A percentile compares a stretch with the other conserved stretches of the same genome.
These are phyloP conservation scores for Agrocybe chaxingu DNA, from an alignment of 768 basidiomycete genomes.

Conservation along the genomic window DNA sequence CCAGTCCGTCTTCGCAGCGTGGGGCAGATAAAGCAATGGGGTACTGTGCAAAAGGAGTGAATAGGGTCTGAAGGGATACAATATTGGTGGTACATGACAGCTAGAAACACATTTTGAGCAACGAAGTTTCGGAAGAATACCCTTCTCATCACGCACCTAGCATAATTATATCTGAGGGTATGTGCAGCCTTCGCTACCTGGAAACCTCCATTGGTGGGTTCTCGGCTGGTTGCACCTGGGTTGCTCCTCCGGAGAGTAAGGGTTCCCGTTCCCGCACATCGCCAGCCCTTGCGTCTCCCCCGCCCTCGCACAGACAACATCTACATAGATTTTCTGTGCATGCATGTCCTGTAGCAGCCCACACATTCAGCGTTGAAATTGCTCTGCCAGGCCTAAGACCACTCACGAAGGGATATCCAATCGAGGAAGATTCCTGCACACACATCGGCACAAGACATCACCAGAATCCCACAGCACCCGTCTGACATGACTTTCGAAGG, in stretches of 20 bases:
- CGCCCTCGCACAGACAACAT: conserved; percentile 15
- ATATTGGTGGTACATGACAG: no score
- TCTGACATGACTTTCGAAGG: conserved; percentile 22
- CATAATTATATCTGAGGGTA: no score
- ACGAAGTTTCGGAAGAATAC: no score
- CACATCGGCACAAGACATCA: conserved; percentile 30
- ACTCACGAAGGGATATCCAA: conserved; percentile 35
- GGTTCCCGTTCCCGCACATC: conserved; percentile 28
- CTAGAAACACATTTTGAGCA: no score
- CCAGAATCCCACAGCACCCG: conserved; percentile 22
- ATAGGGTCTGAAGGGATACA: no score
- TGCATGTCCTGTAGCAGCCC: conserved; percentile 25
- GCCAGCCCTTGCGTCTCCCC: conserved; percentile 6
- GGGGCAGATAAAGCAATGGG: no score
- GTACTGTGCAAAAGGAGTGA: no score
- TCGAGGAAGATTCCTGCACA: conserved; percentile 35
- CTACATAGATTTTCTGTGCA: conserved; percentile 30
- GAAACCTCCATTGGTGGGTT: no score
- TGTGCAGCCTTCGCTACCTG: no score
- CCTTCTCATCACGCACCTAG: no score
- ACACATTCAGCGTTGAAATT: neutral
- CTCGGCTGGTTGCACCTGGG: conserved; percentile 1
- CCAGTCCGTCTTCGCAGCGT: no score
- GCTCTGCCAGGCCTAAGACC: neutral
- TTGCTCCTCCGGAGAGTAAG: conserved; percentile 14